phyloP scores from a whole-genome alignment of 1,284 basidiomycete genomes.

The Apiotrichum montevideense region DNA sequence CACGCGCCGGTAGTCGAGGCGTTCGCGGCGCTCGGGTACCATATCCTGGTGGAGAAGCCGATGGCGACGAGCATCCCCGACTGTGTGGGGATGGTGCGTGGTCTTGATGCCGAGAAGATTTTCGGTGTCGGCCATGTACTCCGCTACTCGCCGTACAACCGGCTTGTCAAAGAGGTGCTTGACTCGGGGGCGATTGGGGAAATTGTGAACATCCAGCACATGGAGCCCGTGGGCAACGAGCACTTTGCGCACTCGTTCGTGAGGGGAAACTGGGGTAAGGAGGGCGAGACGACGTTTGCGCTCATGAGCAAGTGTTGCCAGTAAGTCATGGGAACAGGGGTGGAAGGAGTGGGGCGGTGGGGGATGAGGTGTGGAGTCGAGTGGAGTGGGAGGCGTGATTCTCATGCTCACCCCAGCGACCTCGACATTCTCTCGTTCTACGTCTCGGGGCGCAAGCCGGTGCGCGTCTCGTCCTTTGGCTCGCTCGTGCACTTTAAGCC shows the following conservation, averaged over 20 bases:
- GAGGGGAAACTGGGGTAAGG: conserved; percentile 69
- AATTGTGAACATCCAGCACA: conserved; percentile 60
- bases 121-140: conserved; percentile 83
- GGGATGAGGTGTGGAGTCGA: too few species aligned
- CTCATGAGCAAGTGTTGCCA: conserved; percentile 85
- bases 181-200: conserved; percentile 65
- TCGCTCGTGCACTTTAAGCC: conserved; percentile 73
- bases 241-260: conserved; percentile 62
- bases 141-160: conserved; percentile 74
- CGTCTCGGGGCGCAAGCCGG: conserved; percentile 52
- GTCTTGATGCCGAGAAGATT: conserved; percentile 56
- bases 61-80: conserved; percentile 71
- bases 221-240: conserved; percentile 38
- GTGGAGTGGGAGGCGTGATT: too few species aligned
- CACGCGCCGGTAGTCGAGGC: conserved; percentile 66
- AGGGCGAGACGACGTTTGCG: conserved; percentile 65
- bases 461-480: conserved; percentile 72
- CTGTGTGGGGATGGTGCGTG: conserved; percentile 66
- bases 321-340: conserved; percentile 45
- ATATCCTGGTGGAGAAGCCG: conserved; percentile 83
- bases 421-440: conserved; percentile 73
- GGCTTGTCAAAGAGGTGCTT: conserved; percentile 62
- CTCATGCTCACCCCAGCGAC: conserved; percentile 53
- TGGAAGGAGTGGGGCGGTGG: too few species aligned
- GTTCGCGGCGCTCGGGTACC: conserved; percentile 71